A percentile compares a stretch with the other conserved stretches of the same genome.
Evolutionary conservation across 495 filamentous ascomycete species (phyloP).

Genomic region (Apodospora peruviana): DNA sequence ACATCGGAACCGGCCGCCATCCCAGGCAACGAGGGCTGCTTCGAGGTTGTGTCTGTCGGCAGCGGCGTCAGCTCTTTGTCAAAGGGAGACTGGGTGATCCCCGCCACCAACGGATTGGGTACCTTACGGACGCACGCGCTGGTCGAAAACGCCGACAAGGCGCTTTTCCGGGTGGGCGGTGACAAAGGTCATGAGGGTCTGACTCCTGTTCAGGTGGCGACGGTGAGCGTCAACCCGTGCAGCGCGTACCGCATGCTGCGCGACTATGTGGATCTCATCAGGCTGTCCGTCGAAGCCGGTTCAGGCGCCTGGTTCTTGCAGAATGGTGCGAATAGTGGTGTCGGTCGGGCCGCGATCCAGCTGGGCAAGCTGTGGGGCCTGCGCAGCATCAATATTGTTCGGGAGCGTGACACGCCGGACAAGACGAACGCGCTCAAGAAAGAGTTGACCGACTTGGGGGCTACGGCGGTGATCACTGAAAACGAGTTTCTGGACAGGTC

Average conservation of each 20-base stretch:
- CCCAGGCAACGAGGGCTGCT: constrained; percentile 83
- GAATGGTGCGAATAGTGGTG: constrained; percentile 92
- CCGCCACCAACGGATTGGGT: constrained; percentile 71
- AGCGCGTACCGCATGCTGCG: constrained; percentile 89
- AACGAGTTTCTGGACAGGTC: constrained; percentile 56
- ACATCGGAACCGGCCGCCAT: constrained; percentile 58
- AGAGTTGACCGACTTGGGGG: constrained; percentile 68
- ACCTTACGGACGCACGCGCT: constrained; percentile 91
- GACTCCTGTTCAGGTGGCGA: constrained; percentile 69
- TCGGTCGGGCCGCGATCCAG: constrained; percentile 85
- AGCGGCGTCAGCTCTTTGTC: constrained; percentile 39
- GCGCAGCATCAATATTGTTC: constrained; percentile 79
- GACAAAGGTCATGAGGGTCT: constrained; percentile 47
- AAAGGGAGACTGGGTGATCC: constrained; percentile 86
- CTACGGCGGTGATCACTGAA: constrained; percentile 76
- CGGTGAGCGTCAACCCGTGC: constrained; percentile 84
- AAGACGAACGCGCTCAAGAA: constrained; percentile 62
- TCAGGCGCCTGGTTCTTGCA: constrained; percentile 83
- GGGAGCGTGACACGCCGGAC: constrained; percentile 55
- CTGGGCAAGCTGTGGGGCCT: constrained; percentile 76
- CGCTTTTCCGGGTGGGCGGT: constrained; percentile 60
- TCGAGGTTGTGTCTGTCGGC: constrained; percentile 71
- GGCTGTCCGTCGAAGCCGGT: constrained; percentile 26
- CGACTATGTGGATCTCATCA: constrained; percentile 61
- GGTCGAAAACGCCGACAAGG: constrained; percentile 49